These are phyloP conservation scores for Microstroma glucosiphilum DNA, from an alignment of 1,284 basidiomycete species.

Conservation along the genomic window DNA sequence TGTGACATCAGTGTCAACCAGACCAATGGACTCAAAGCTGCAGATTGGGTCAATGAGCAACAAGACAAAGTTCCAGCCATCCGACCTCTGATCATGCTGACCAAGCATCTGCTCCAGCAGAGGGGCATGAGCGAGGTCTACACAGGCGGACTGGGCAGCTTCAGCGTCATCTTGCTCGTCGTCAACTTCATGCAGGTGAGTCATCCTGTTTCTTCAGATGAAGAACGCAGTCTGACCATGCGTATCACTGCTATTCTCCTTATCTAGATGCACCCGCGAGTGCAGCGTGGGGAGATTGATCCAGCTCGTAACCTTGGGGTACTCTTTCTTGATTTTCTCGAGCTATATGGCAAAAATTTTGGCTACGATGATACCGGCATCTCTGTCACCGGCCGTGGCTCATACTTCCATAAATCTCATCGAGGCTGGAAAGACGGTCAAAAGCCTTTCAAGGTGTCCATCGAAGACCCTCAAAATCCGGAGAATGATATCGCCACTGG, in stretches of 20 bases:
- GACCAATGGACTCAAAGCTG: conserved; percentile 70
- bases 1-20: conserved; percentile 51
- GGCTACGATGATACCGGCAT: conserved; percentile 65
- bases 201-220: conserved; percentile 52
- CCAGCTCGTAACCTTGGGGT: conserved; percentile 81
- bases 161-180: conserved; percentile 85
- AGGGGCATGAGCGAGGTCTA: conserved; percentile 95
- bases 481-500: conserved; percentile 89
- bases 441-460: conserved; percentile 65
- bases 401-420: conserved; percentile 59
- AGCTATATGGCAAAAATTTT: conserved; percentile 87
- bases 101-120: conserved; percentile 83
- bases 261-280: conserved; percentile 77
- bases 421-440: conserved; percentile 40
- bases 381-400: conserved; percentile 69
- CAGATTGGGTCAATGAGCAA: conserved; percentile 74
- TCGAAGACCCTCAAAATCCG: conserved; percentile 92
- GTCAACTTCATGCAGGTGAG: conserved; percentile 75
- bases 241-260: not conserved
- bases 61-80: conserved; percentile 69
- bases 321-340: conserved; percentile 89
- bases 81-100: conserved; percentile 62
- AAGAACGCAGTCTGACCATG: not conserved
- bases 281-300: conserved; percentile 79
- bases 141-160: conserved; percentile 87